Conservation (phyloP, 192 early-diverging fungal species). For the Mortierella antarctica region DNA sequence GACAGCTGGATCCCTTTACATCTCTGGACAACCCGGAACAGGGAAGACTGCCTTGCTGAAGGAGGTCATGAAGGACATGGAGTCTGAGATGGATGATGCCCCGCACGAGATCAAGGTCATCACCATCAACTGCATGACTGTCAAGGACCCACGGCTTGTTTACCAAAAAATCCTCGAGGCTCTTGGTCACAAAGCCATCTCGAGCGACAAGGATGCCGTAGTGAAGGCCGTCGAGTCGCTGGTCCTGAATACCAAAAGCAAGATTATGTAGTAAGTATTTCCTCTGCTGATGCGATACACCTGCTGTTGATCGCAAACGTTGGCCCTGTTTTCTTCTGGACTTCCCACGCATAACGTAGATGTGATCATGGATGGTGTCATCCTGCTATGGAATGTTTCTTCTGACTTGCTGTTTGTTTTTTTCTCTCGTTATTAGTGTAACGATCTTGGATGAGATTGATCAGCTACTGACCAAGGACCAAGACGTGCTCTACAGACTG, state of each 20-base stretch:
- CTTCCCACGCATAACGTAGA: no score
- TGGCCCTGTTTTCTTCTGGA: not conserved
- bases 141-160: conserved; percentile 75
- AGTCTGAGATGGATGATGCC: conserved; percentile 38
- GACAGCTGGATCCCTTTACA: conserved; percentile 78
- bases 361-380: no score
- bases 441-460: conserved; percentile 96
- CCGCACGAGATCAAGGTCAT: conserved; percentile 66
- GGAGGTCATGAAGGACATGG: conserved; percentile 63
- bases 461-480: conserved; percentile 67
- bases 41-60: conserved; percentile 92
- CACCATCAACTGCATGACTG: conserved; percentile 89
- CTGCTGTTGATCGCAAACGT: not conserved
- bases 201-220: conserved; percentile 57
- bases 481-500: conserved; percentile 89
- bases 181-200: conserved; percentile 36
- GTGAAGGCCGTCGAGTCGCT: conserved; percentile 64
- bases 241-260: conserved; percentile 52
- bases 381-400: not conserved
- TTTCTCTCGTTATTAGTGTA: conserved; percentile 57
- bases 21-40: conserved; percentile 93
- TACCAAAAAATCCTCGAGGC: conserved; percentile 75
- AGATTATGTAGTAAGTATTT: conserved; percentile 60
- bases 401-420: not conserved
- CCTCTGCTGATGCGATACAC: not conserved